Base-by-base conservation (phyloP, 139 green algal species). In the Coelastrella sp. region DNA sequence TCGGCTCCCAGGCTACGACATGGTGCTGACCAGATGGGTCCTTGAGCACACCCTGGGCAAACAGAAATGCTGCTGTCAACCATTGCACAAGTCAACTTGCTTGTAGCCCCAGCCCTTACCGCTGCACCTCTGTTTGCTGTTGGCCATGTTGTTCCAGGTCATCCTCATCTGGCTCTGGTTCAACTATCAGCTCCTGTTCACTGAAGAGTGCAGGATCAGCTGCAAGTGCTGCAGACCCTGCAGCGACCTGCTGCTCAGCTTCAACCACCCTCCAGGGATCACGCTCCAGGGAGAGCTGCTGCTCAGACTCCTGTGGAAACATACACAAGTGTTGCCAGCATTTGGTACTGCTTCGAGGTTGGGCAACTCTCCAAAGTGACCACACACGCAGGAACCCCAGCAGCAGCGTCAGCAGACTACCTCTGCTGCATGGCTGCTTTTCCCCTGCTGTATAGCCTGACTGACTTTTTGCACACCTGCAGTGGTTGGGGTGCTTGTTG, bases 111-210 rank as follows among this genome's bases (percentile, higher is more conserved):
- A 57, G 27, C 45, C n/a, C 85, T 69, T 76, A 90, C 89, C 76
- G 73, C 25, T 88, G 64, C 71, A 91, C 85, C 35, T 89, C 85
- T 13, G 66, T 48, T 17, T 53, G 43, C 30, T 72, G 69, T 40
- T 41, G 4, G 57, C 68, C 68, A 23, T 23, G 15, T 9, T 50
- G 25, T 57, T 78, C 68, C 8, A 78, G 8, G 35, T 57, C 40
- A 30, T 90, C 88, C 50, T 87, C 87, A 21, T 84, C 83, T 7
- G 84, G 85, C 71, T 98, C 95, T 17, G 90, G 87, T 85, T 97
- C 95, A 5, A 97, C 93, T 4, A 96, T 57, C 60, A 98, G 59
- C 89, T 97, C 93, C 43, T 84, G 63, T 80, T 97, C 94, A 9
- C 87, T 81, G 27, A 92, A 96, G 63, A 93, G 50, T 2, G 37